These are phyloP conservation scores for Daldinia vernicosa DNA, from an alignment of 495 filamentous ascomycete species.

Conservation along the genomic window DNA sequence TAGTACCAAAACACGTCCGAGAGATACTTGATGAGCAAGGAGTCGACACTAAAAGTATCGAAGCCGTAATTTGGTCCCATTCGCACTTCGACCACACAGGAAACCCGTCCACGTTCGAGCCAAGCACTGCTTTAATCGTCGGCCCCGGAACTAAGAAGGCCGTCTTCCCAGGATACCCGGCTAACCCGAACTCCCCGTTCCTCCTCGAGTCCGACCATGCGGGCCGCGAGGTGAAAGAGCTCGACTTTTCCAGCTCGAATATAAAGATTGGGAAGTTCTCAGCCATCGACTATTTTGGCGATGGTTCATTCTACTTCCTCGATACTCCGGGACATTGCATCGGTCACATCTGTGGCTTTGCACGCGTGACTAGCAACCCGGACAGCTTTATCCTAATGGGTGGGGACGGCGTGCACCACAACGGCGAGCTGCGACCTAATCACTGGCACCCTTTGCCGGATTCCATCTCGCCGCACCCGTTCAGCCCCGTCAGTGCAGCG, in stretches of 20 bases:
- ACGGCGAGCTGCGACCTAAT: slow-evolving; percentile 63
- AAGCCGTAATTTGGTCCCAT: slow-evolving; percentile 69
- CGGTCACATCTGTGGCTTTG: slow-evolving; percentile 67
- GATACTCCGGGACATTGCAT: slow-evolving; percentile 64
- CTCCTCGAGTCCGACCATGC: slow-evolving; percentile 58
- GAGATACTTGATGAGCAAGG: slow-evolving; percentile 61
- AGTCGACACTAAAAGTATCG: slow-evolving; percentile 56
- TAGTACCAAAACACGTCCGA: slow-evolving; percentile 57
- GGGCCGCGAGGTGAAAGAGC: slow-evolving; percentile 53
- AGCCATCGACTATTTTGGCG: slow-evolving; percentile 69
- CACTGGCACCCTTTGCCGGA: slow-evolving; percentile 58
- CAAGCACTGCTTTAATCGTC: slow-evolving; percentile 61
- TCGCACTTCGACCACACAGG: slow-evolving; percentile 70
- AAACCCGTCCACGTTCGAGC: slow-evolving; percentile 60
- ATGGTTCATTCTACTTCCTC: slow-evolving; percentile 68
- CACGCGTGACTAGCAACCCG: slow-evolving; percentile 55
- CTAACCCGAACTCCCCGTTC: slow-evolving; percentile 50
- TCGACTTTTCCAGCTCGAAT: slow-evolving; percentile 50
- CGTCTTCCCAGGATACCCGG: slow-evolving; percentile 62
- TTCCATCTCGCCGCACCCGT: slow-evolving; percentile 53
- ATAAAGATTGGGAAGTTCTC: slow-evolving; percentile 58
- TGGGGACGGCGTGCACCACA: slow-evolving; percentile 64
- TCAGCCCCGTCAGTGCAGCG: slow-evolving; percentile 17
- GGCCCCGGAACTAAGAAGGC: slow-evolving; percentile 64
- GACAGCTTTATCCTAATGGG: slow-evolving; percentile 66